Evolutionary conservation across 2,329 filamentous ascomycete genomes (phyloP).

Genomic region (Penicillium brevicompactum): DNA sequence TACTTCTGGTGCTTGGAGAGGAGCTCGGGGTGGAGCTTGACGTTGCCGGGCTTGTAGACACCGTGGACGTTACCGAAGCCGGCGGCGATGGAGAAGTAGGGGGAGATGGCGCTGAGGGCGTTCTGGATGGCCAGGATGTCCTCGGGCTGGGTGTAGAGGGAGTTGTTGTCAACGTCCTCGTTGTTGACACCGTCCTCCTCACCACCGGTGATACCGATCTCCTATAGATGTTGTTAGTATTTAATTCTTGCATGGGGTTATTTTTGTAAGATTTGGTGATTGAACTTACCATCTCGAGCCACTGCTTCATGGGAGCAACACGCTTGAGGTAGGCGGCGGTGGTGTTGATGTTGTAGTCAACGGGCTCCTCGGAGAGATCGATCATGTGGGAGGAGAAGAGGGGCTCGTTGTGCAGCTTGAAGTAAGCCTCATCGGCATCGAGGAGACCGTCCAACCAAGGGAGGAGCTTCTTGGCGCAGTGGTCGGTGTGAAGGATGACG

Average conservation of each 20-base stretch:
- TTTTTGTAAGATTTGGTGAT: background rate
- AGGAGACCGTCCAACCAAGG: constrained; percentile 97
- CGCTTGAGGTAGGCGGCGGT: constrained; percentile 93
- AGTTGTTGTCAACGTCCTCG: constrained; percentile 94
- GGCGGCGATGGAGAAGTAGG: constrained; percentile 97
- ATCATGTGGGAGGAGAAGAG: constrained; percentile 99
- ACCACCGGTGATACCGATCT: constrained; percentile 93
- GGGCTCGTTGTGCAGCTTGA: constrained; percentile 89
- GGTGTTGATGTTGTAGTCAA: constrained; percentile 88
- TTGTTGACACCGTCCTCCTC: constrained; percentile 99
- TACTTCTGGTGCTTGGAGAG: constrained; percentile 95
- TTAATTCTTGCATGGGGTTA: background rate
- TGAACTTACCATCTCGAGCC: constrained; percentile 86
- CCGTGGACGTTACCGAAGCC: constrained; percentile 99
- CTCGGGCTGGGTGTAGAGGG: constrained; percentile 96
- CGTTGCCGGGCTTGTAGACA: constrained; percentile 98
- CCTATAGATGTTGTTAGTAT: constrained; percentile 43
- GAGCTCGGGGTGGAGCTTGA: constrained; percentile 93
- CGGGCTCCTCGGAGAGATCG: constrained; percentile 88
- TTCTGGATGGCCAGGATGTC: constrained; percentile 92
- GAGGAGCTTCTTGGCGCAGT: constrained; percentile 99
- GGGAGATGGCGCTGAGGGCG: constrained; percentile 79
- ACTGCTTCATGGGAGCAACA: constrained; percentile 95
- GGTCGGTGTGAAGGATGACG: constrained; percentile 93
- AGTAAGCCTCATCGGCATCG: constrained; percentile 90